Percentiles rank a stretch among this genome's conserved stretches.
Conservation (phyloP, 2,329 filamentous ascomycete species). For the Cladophialophora yegresii region DNA sequence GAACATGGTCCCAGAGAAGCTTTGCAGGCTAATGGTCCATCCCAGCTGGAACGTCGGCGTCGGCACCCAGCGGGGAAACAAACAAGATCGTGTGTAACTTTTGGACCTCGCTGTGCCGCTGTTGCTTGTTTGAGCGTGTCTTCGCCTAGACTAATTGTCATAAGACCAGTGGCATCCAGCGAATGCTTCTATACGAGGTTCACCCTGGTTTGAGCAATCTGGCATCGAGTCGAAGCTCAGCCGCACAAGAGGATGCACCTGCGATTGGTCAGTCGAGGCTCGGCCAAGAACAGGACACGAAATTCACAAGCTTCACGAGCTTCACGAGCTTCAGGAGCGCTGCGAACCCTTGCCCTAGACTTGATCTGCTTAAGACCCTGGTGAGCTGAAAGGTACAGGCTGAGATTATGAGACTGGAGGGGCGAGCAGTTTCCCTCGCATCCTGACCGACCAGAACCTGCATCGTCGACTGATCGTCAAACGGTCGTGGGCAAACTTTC, state of each 20-base stretch:
- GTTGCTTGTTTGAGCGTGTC: not conserved
- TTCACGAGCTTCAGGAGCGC: no score
- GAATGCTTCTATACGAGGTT: no score
- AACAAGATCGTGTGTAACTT: conserved; percentile 21
- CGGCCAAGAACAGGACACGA: not conserved
- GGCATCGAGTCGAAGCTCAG: not conserved
- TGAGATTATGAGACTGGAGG: not conserved
- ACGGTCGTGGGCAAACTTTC: not conserved
- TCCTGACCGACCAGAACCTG: not conserved
- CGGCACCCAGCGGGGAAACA: conserved; percentile 20
- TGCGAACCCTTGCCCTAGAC: not conserved
- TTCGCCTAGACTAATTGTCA: no score
- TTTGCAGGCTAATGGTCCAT: not conserved
- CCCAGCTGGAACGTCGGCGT: not conserved
- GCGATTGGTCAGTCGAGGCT: not conserved
- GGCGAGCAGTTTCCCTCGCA: not conserved
- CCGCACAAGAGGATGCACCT: not conserved
- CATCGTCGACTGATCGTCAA: not conserved
- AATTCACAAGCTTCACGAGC: no score
- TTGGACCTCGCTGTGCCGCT: not conserved
- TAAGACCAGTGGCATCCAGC: no score
- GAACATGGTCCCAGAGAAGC: not conserved
- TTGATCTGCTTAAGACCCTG: not conserved
- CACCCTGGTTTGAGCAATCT: not conserved
- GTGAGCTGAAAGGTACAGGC: not conserved